These are phyloP conservation scores for Yamadazyma paraphyllophila DNA, from an alignment of 805 yeast species.

Conservation along the genomic window DNA sequence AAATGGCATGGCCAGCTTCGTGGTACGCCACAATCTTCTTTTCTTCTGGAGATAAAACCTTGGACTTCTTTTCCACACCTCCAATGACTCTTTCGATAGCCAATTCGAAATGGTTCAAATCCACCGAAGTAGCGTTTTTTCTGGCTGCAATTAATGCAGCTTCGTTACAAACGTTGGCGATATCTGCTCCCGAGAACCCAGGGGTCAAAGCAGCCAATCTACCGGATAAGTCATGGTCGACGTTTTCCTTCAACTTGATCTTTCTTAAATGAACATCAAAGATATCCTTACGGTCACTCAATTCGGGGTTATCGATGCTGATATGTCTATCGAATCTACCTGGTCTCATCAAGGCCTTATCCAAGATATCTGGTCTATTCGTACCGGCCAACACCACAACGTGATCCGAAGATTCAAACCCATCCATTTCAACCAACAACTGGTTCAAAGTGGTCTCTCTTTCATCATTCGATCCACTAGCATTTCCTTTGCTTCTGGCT, in stretches of 20 bases:
- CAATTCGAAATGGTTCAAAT: conserved; percentile 74
- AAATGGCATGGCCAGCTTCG: conserved; percentile 95
- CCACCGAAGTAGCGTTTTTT: conserved; percentile 59
- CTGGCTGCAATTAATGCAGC: conserved; percentile 94
- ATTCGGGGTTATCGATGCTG: conserved; percentile 80
- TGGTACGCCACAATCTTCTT: conserved; percentile 87
- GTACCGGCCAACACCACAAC: conserved; percentile 95
- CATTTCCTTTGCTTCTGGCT: conserved; percentile 67
- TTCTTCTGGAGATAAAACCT: conserved; percentile 75
- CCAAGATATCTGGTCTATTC: conserved; percentile 87
- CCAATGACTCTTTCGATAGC: conserved; percentile 95
- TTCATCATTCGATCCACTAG: conserved; percentile 81
- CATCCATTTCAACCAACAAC: conserved; percentile 93
- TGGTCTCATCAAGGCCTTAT: conserved; percentile 87
- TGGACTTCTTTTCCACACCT: conserved; percentile 85
- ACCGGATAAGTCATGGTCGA: conserved; percentile 60
- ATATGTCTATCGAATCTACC: conserved; percentile 94
- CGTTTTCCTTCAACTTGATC: conserved; percentile 45
- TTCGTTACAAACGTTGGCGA: conserved; percentile 91
- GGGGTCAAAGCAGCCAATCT: conserved; percentile 90
- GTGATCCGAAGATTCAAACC: conserved; percentile 83
- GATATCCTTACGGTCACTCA: conserved; percentile 85
- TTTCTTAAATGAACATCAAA: conserved; percentile 75
- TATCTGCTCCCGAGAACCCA: conserved; percentile 95
- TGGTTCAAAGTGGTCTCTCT: conserved; percentile 92